These are phyloP conservation scores for Cantharellus cinnabarinus DNA, from an alignment of 768 basidiomycete species.

Conservation along the genomic window DNA sequence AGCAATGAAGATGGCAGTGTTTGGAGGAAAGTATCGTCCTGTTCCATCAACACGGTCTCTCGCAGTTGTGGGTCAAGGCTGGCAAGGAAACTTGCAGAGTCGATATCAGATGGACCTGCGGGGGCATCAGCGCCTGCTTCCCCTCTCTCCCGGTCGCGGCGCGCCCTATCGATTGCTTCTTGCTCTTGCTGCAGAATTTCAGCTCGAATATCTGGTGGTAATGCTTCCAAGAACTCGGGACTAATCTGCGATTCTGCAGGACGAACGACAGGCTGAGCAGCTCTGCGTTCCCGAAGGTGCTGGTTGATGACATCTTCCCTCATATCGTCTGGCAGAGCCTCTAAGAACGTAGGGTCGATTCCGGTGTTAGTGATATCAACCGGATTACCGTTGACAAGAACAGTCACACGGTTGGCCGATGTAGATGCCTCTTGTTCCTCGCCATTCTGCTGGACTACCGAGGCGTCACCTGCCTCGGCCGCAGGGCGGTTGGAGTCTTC, in stretches of 20 bases:
- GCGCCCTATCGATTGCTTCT: conserved; percentile 62
- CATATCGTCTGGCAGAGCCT: conserved; percentile 96
- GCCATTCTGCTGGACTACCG: background rate
- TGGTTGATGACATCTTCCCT: conserved; percentile 95
- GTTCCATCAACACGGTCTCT: conserved; percentile 76
- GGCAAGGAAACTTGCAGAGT: conserved; percentile 79
- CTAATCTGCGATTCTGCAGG: conserved; percentile 78
- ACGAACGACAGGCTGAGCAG: conserved; percentile 43
- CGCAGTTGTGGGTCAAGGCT: conserved; percentile 77
- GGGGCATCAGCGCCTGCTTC: conserved; percentile 15
- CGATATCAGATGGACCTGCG: conserved; percentile 43
- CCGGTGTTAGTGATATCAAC: conserved; percentile 98
- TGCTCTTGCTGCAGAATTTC: conserved; percentile 74
- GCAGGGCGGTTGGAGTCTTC: background rate
- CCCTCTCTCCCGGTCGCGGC: conserved; percentile 24
- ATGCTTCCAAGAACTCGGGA: conserved; percentile 83
- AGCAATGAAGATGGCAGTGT: conserved; percentile 69
- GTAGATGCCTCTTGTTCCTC: background rate
- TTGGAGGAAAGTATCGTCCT: conserved; percentile 68
- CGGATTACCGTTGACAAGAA: conserved; percentile 76
- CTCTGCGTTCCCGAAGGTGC: conserved; percentile 80
- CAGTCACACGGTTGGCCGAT: conserved; percentile 38
- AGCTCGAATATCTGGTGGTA: conserved; percentile 89
- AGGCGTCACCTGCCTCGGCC: background rate
- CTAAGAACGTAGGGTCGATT: conserved; percentile 93